Percentiles rank a stretch among this genome's conserved stretches.
These are phyloP conservation scores for Leccinum subrobustum DNA, from an alignment of 1,284 basidiomycete genomes.

Conservation along the genomic window DNA sequence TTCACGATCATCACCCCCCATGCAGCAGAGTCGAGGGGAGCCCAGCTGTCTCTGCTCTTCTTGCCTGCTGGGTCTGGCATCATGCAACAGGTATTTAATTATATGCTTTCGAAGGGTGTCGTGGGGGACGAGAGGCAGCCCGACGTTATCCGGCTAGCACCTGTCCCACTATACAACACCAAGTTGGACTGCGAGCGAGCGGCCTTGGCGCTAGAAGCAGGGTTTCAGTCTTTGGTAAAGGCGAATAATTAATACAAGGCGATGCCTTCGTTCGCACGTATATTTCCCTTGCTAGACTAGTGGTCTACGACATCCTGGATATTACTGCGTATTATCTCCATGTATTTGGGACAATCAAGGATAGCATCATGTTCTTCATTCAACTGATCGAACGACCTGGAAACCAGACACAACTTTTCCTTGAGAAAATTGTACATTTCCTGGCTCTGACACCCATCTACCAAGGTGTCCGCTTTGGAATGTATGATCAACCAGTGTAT, in stretches of 20 bases:
- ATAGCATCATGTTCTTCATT: constrained; percentile 58
- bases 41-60: constrained; percentile 84
- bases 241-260: constrained; percentile 10
- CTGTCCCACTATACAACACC: constrained; percentile 83
- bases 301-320: constrained; percentile 15
- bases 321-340: constrained; percentile 48
- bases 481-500: constrained; percentile 71
- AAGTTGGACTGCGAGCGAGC: constrained; percentile 74
- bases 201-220: constrained; percentile 61
- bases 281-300: constrained; percentile 1
- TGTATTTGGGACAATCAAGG: constrained; percentile 44
- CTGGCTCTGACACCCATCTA: constrained; percentile 63
- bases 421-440: constrained; percentile 55
- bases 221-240: constrained; percentile 34
- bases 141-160: constrained; percentile 86
- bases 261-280: constrained; percentile 3
- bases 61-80: constrained; percentile 57
- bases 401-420: constrained; percentile 37
- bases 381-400: constrained; percentile 46
- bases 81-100: constrained; percentile 72
- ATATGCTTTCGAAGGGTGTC: constrained; percentile 69
- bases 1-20: constrained; percentile 90
- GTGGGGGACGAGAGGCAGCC: constrained; percentile 89
- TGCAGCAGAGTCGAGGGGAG: constrained; percentile 66
- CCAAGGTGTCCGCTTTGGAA: constrained; percentile 65